Base-by-base conservation (phyloP, 805 yeast genomes). In the Citeromyces matritensis region DNA sequence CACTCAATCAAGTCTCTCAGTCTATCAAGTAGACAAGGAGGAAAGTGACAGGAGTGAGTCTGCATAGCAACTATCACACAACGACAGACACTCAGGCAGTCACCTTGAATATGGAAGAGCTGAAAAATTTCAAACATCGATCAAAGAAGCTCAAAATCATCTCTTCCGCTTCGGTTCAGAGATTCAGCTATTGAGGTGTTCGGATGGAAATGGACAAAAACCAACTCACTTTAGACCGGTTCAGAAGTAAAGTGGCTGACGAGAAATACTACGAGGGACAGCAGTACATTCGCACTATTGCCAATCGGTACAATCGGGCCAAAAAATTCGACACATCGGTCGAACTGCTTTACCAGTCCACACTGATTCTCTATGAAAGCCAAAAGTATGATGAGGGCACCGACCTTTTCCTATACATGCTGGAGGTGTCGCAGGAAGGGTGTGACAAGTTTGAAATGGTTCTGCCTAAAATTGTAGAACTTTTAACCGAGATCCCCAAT, bases 201-300 rank as follows among this genome's bases (percentile, higher is more conserved):
- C 21, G 21, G 21, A 17, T 13, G 30, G 6, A 27, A 27, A 17
- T 17, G 30, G 24, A 17, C 11, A 24, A 25, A n/a, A 17, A 24
- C 12, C 30, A 27, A 17, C 15, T 12, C 42, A 76, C 84, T 1
- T 51, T 78, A 29, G 70, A 63, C 14, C 58, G 91, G 40, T 79
- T 78, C 56, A 69, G 74, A 45, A 65, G 60, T 28, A 75, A 80
- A 43, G 77, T 88, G 39, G 69, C 65, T 31, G 65, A 65, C 31
- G 83, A 82, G 3, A 80, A 85, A 34, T 84, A 65, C 56, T 88
- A 88, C 49, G 98, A 91, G 49, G 97, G 97, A 0, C 95, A 88
- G 50, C 97, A 91, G 53, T 86, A 95, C 0, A 64, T 91, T 32
- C 63, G 95, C 45, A 84, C 97, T 5, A 80, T 88, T 33, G 81